Evolutionary conservation across 495 filamentous ascomycete species (phyloP), one percentile per base, ranked within the genome.

Genomic region (Lepraria neglecta): DNA sequence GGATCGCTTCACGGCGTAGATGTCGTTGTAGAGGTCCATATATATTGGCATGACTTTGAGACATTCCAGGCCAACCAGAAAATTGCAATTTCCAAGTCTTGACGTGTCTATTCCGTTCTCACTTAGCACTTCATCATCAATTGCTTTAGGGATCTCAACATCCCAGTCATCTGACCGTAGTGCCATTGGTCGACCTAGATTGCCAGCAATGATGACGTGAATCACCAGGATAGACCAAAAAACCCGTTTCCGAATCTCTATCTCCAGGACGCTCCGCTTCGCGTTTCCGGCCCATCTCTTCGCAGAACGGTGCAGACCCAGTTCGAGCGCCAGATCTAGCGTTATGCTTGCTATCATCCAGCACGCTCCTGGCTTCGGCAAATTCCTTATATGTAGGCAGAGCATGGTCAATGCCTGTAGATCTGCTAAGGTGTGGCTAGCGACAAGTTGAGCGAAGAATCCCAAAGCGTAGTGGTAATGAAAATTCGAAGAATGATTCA

Each of bases 311-410:
- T 92, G 89, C 1, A 91, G 71, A 38, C 87, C 87, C 47, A 89
- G 69, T 65, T 91, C 88, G 56, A 91, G 76, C 35, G 87, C 87
- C 58, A 86, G 71, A 40, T 78, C 76, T 28, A 89, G 73, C 10
- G 85, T 81, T 48, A 78, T 80, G 58, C 77, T 78, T 40, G 80
- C 80, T 45, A 89, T 74, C 61, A 84, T 78, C 75, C 81, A 85
- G 27, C 84, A 84, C 56, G 85, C 84, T 28, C 85, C 87, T 30
- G 89, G 88, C 65, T 90, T 89, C n/a, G 89, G 87, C 58, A 90
- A 87, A 64, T 81, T 85, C 54, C 89, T 82, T 2, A 88, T 78
- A 70, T 91, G 87, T 10, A 78, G 67, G 51, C 80, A 82, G 52
- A 92, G 82, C 73, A 92, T 75, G 19, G 83, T 76, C 57, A 92